These are phyloP conservation scores for Reticulascus tulasneorum DNA, from an alignment of 2,329 filamentous ascomycete species.

Conservation along the genomic window DNA sequence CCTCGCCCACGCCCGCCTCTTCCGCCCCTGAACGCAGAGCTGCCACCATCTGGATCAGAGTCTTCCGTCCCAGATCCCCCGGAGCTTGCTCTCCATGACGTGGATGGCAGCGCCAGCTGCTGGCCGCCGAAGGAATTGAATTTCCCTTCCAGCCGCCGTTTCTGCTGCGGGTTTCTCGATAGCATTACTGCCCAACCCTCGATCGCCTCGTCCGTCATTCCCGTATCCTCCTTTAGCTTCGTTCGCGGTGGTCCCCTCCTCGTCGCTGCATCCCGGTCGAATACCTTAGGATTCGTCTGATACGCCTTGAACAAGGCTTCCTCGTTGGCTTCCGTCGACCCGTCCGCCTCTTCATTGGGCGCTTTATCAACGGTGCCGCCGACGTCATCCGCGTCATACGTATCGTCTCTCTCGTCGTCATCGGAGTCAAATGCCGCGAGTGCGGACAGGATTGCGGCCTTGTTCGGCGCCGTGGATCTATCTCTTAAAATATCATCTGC, in stretches of 20 bases:
- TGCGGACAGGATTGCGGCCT: conserved; percentile 83
- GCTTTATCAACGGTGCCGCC: conserved; percentile 78
- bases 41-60: conserved; percentile 43
- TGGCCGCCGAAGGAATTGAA: conserved; percentile 62
- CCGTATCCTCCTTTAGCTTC: conserved; percentile 68
- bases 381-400: conserved; percentile 88
- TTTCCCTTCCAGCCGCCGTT: conserved; percentile 67
- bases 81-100: conserved; percentile 58
- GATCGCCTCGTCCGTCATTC: conserved; percentile 89
- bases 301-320: conserved; percentile 71
- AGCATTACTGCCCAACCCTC: conserved; percentile 95
- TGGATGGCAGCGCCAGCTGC: conserved; percentile 62
- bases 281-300: conserved; percentile 59
- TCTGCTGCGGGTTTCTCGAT: conserved; percentile 63
- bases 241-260: conserved; percentile 59
- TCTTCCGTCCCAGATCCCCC: conserved; percentile 55
- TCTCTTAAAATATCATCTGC: conserved; percentile 71
- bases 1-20: conserved; percentile 45
- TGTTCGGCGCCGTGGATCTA: conserved; percentile 62
- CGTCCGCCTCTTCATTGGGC: conserved; percentile 52
- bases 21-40: conserved; percentile 33
- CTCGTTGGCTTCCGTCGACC: conserved; percentile 54
- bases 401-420: conserved; percentile 95
- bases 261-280: conserved; percentile 68
- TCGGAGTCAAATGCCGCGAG: conserved; percentile 87